Evolutionary conservation across 129 eudicot species (phyloP), one percentile per base, ranked within the genome.

Genomic region (Chrysanthemum seticuspe): DNA sequence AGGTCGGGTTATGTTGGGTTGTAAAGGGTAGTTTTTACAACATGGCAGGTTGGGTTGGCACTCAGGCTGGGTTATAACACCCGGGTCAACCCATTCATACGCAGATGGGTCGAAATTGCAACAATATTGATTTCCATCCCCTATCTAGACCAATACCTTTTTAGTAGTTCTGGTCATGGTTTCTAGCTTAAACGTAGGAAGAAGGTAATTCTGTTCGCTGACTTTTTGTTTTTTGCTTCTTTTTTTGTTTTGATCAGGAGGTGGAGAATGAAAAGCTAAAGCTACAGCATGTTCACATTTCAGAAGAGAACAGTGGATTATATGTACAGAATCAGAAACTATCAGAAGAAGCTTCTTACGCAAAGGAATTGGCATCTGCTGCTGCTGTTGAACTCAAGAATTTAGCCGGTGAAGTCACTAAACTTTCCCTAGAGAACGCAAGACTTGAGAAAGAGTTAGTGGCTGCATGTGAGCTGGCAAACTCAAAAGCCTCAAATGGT

Each of bases 291-390:
- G 89, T 95, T 18, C 90, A 95, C 67, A 70, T 88, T 14, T 66
- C 79, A 21, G 99, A 95, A 76, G 97, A 95, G 56, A 95, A 95
- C 62, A 95, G 99, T 74, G 97, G 97, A 67, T 76, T 95, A 58
- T 80, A 74, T 23, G 99, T 95, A 34, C 99, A 95, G 74, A 95
- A 91, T 73, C 99, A 88, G 75, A 95, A 95, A 75, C 71, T 95
- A 13, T 85, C 99, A 10, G 99, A 95, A 83, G 99, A 95, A 87
- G 97, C 99, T 44, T 95, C 97, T 44, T 95, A 95, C 50, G 99
- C 99, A 8, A 95, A 95, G 71, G 99, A 95, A 80, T 79, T 95
- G 27, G 99, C 99, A 15, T 91, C 99, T 74, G 97, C 99, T 73
- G 99, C 99, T 44, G 99, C 99, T 21, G 88, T 88, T 9, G 99